These are phyloP conservation scores for Carex sylvatica DNA, from an alignment of 202 grass and related monocot genomes.

Conservation along the genomic window DNA sequence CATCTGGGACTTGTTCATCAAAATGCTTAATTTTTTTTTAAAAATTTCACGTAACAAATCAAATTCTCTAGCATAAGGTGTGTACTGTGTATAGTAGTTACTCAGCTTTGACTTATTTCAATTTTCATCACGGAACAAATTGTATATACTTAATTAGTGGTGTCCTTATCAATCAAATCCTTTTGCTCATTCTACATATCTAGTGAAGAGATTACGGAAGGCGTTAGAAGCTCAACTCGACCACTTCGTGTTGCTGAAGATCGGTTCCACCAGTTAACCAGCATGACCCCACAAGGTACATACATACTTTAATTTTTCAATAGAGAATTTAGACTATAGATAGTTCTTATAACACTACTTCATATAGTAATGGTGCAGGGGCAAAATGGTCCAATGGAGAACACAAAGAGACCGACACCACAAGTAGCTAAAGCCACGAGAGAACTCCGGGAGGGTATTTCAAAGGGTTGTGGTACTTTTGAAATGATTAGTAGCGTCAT, in stretches of 20 bases:
- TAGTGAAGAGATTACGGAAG: constrained; percentile 64
- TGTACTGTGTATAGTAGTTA: background rate
- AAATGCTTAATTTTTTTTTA: background rate
- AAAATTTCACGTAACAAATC: background rate
- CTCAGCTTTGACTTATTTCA: background rate
- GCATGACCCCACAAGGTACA: constrained; percentile 38
- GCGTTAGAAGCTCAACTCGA: constrained; percentile 50
- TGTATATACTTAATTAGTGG: background rate
- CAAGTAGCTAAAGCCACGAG: constrained; percentile 48
- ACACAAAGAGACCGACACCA: constrained; percentile 26
- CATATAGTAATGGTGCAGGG: constrained; percentile 35
- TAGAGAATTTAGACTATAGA: background rate
- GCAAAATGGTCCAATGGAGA: constrained; percentile 23
- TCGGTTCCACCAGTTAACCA: constrained; percentile 35
- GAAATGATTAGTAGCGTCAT: constrained; percentile 38
- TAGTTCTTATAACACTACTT: constrained; percentile 13
- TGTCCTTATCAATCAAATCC: background rate
- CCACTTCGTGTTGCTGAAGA: constrained; percentile 52
- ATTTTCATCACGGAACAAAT: background rate
- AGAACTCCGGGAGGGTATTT: constrained; percentile 50
- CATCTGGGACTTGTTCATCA: background rate
- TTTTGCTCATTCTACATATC: constrained; percentile 17
- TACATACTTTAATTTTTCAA: background rate
- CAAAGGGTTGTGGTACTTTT: constrained; percentile 37
- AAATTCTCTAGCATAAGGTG: background rate